Evolutionary conservation across 306 rosid species (phyloP), one percentile per base, ranked within the genome.

Genomic region (Medicago lupulina): DNA sequence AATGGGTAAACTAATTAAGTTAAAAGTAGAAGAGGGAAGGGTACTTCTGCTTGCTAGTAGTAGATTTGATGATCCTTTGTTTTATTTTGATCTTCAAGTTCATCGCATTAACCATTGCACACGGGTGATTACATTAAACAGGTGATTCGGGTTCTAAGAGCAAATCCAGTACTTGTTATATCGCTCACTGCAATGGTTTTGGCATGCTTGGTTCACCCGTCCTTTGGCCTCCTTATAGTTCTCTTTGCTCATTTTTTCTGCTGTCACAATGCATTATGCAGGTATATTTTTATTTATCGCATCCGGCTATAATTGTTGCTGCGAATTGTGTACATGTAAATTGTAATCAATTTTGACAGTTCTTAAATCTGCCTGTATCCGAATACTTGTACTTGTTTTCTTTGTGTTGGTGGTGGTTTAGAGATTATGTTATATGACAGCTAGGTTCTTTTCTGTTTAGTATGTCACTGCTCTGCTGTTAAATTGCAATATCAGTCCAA

Each of bases 201-300:
- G 87, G 85, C 86, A 8, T 86, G 96, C 87, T 88, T 95, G 84
- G 87, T 90, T 84, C 97, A 95, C 82, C 97, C 93, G 65, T 91
- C 91, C 3, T 67, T 90, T 55, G 97, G 97, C 67, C 89, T 95
- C 74, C 83, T 89, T 46, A 47, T 90, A 82, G 86, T 90, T 40
- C 87, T 95, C 67, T 50, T 66, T 18, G 86, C 86, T 77, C 93
- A 95, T 82, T 90, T 96, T 86, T 67, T 88, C 76, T 74, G 89
- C 88, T 95, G 99, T 75, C 99, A 95, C 85, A 87, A 60, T 61
- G 96, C 96, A 59, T 88, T 95, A 71, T 86, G 91, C 89, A 90
- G 99, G 99, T 95, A 89, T 68, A 59, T 73, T 62, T 73, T 13
- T 54, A 67, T 85, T 66, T 51, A 74, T 44, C 70, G 34, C 67